Base-by-base conservation (phyloP, 192 early-diverging fungal species). In the Backusella luteola region DNA sequence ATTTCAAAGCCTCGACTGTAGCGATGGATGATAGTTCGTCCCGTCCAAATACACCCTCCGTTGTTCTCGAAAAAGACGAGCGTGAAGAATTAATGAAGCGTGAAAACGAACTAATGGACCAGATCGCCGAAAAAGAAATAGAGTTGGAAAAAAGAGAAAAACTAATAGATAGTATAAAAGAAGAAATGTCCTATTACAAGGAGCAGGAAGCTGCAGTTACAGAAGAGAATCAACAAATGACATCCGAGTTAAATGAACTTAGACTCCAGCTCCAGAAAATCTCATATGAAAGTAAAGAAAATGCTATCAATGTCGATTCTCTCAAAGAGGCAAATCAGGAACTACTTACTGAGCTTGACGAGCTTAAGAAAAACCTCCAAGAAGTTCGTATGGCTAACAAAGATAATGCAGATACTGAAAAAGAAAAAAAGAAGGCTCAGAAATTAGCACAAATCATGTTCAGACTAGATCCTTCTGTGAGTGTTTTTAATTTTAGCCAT, bases 21-120 rank as follows among this genome's bases (percentile, higher is more conserved):
- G 66, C 87, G 38, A 77, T 83, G n/a, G 83, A 85, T 71, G 80
- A 84, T n/a, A 82, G 85, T 59, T 79, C 82, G 3, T 88, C 91
- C 15, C 83, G 94, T 26, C 85, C 93, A 2, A 77, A 85, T 0
- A 98, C 97, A 21, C 96, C 97, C 14, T 91, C 91, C 11, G 86
- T 91, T 21, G 86, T 87, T 41, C 79, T 98, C 69, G 89, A 89
- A 66, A 89, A 95, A 56, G 98, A 98, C 81, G 96, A 98, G 81
- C 86, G 96, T 32, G 97, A 99, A 66, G 97, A 96, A 73, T 96
- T 99, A 77, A 78, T 98, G 84, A 88, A 90, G 52, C 90, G 98
- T 42, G 98, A 99, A 81, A 98, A 97, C 83, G 98, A 99, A 82
- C 89, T 99, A 69, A 93, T 89, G 73, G 97, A 99, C 76, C 91